Conservation (phyloP, 805 yeast species). For the Naumovozyma castellii region DNA sequence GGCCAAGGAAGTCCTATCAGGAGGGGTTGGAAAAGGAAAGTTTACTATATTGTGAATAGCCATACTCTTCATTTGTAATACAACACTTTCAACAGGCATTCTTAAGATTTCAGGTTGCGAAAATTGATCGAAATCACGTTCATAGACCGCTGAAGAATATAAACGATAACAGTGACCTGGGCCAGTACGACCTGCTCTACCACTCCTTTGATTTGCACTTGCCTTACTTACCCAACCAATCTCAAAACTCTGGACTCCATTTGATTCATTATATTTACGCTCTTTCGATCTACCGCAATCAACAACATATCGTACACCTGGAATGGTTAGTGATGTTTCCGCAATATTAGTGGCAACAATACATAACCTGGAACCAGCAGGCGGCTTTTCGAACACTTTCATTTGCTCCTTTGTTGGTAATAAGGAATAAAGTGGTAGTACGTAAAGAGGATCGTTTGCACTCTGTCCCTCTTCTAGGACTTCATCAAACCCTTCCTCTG, state of each 20-base stretch:
- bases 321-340: conserved; percentile 93
- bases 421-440: conserved; percentile 83
- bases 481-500: conserved; percentile 61
- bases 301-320: conserved; percentile 87
- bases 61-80: conserved; percentile 91
- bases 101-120: conserved; percentile 82
- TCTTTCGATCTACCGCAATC: conserved; percentile 94
- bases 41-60: conserved; percentile 84
- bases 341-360: conserved; percentile 97
- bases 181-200: conserved; percentile 97
- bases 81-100: conserved; percentile 96
- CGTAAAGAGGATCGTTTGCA: conserved; percentile 71
- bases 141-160: conserved; percentile 88
- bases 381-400: conserved; percentile 82
- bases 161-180: conserved; percentile 95
- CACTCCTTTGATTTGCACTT: conserved; percentile 88
- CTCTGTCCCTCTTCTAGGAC: conserved; percentile 60
- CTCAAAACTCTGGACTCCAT: conserved; percentile 88
- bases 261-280: conserved; percentile 66
- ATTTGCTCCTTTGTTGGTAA: conserved; percentile 92
- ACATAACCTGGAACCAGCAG: conserved; percentile 76
- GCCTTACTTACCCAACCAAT: conserved; percentile 92
- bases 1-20: conserved; percentile 48
- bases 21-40: conserved; percentile 96
- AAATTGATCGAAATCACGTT: conserved; percentile 74